phyloP scores from a whole-genome alignment of 768 basidiomycete genomes.

The Holtermannia corniformis region DNA sequence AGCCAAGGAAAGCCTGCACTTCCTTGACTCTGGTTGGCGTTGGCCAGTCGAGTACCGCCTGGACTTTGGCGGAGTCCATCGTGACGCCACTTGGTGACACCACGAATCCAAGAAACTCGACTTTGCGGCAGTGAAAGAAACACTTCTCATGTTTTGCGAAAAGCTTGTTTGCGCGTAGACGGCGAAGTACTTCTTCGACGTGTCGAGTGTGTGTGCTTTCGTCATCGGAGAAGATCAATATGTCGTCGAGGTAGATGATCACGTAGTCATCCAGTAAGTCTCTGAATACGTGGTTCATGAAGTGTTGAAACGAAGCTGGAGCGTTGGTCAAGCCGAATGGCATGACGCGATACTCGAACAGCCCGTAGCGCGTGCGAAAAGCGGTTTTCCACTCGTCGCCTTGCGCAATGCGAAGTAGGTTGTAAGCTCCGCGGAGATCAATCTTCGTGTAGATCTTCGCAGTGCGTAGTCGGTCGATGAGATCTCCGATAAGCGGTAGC shows the following conservation, averaged over 20 bases:
- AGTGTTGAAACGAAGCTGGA: background rate
- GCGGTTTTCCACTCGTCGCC: conserved; percentile 39
- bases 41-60: conserved; percentile 11
- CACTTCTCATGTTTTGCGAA: conserved; percentile 13
- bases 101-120: conserved; percentile 19
- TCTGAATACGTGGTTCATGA: background rate
- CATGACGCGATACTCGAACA: background rate
- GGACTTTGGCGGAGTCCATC: conserved; percentile 8
- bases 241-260: conserved; percentile 1
- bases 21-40: conserved; percentile 12
- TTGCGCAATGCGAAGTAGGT: conserved; percentile 15
- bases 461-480: conserved; percentile 9
- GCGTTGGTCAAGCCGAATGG: background rate
- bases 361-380: background rate
- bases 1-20: conserved; percentile 21
- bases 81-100: conserved; percentile 1
- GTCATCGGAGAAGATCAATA: conserved; percentile 13
- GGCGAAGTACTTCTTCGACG: conserved; percentile 7
- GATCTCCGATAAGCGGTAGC: conserved; percentile 18
- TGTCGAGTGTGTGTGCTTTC: conserved; percentile 3
- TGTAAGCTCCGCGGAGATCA: conserved; percentile 15
- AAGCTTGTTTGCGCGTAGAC: conserved; percentile 1
- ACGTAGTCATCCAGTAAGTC: background rate
- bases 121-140: conserved; percentile 6
- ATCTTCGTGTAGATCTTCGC: conserved; percentile 15